A percentile compares a stretch with the other conserved stretches of the same genome.
Evolutionary conservation across 78 protist genomes (phyloP).

Genomic region (Dictyostelium capitatum): DNA sequence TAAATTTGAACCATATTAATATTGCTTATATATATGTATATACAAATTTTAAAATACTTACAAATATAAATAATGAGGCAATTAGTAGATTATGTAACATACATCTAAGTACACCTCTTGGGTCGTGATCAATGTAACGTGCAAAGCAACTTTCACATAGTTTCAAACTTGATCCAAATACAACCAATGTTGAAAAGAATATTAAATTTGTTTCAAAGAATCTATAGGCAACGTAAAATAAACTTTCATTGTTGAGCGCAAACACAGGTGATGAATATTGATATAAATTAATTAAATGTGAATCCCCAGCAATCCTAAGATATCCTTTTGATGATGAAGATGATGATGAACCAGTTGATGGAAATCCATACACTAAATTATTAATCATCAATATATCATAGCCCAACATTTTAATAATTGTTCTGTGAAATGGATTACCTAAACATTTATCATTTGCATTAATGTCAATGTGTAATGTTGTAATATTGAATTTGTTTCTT

Average conservation of each 20-base stretch:
- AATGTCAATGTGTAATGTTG: slow-evolving; percentile 39
- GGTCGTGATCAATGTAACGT: not conserved
- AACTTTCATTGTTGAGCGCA: slow-evolving; percentile 2
- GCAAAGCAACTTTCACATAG: slow-evolving; percentile 41
- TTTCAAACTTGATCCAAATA: slow-evolving; percentile 38
- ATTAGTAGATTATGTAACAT: slow-evolving; percentile 49
- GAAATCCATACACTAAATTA: slow-evolving; percentile 50
- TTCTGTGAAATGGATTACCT: slow-evolving; percentile 36
- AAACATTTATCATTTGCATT: slow-evolving; percentile 44
- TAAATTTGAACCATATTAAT: no score
- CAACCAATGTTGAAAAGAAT: slow-evolving; percentile 30
- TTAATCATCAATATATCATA: slow-evolving; percentile 57
- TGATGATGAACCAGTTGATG: not conserved
- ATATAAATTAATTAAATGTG: not conserved
- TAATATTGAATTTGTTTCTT: slow-evolving; percentile 29
- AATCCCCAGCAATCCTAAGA: not conserved
- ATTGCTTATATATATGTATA: no score
- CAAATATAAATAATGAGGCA: slow-evolving; percentile 38
- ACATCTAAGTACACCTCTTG: not conserved
- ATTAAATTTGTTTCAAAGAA: slow-evolving; percentile 33
- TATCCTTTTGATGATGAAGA: slow-evolving; percentile 20
- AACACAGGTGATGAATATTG: slow-evolving; percentile 29
- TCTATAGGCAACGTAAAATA: slow-evolving; percentile 19
- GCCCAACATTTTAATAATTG: slow-evolving; percentile 19
- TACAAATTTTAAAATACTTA: no score